These are phyloP conservation scores for Rutstroemia sp. DNA, from an alignment of 2,329 filamentous ascomycete genomes.

Conservation along the genomic window DNA sequence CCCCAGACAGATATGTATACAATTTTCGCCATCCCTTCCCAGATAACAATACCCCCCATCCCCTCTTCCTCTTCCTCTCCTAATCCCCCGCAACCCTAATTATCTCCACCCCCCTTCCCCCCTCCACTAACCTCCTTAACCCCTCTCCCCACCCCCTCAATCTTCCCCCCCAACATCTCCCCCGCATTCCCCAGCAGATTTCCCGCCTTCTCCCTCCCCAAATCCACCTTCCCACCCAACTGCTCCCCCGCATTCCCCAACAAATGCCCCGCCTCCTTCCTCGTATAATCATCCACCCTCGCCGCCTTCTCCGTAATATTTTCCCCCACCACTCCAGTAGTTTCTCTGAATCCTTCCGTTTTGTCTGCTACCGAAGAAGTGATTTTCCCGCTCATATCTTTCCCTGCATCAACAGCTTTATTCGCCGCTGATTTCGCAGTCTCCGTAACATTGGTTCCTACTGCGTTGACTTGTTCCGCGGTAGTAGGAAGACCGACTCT, in stretches of 20 bases:
- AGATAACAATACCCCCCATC: no score
- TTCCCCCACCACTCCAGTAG: slow-evolving; percentile 1
- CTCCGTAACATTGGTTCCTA: background rate
- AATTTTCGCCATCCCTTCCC: no score
- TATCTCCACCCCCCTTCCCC: no score
- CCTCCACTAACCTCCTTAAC: background rate
- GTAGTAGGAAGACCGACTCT: background rate
- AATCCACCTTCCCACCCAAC: background rate
- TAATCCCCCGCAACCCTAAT: no score
- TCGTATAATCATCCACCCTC: background rate
- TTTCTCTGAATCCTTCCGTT: background rate
- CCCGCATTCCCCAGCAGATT: slow-evolving; percentile 26
- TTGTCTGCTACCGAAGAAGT: background rate
- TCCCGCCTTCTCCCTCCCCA: slow-evolving; percentile 18
- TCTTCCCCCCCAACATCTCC: slow-evolving; percentile 21
- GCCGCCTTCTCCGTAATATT: slow-evolving; percentile 14
- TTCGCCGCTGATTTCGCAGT: background rate
- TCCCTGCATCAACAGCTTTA: background rate
- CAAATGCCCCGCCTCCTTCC: background rate
- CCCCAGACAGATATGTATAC: no score
- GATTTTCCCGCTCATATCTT: background rate
- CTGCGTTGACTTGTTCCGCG: background rate
- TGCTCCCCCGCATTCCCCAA: slow-evolving; percentile 8
- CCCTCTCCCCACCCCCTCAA: slow-evolving; percentile 11
- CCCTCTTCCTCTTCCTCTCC: no score